Evolutionary conservation across 371 early-diverging fungal species (phyloP), one percentile per base, ranked within the genome.

Genomic region (Mucor ambiguus): DNA sequence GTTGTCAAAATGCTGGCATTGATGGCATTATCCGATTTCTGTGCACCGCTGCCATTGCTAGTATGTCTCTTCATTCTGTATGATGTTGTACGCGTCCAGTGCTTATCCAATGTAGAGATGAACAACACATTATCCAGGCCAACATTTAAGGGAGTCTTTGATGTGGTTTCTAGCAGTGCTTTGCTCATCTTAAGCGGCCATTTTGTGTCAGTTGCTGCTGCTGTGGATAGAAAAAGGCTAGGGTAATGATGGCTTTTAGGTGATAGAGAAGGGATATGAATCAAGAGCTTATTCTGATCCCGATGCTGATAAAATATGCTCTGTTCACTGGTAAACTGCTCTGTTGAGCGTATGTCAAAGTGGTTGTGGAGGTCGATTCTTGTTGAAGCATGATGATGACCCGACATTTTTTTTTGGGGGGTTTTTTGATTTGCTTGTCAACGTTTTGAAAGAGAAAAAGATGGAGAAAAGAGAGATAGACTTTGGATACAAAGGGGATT

Each of bases 1-100:
- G 71, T 18, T 90, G 85, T 18, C 28, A 57, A 95, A 41, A 18
- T 16, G 28, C 6, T 52, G 28, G 14, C 11, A 26, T 24, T 14
- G 14, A 26, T 12, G 22, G 26, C 2, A 28, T 52, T 24, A 26
- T 46, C 46, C n/a, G 22, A n/a, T 22, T 52, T 28, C 28, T 52
- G 52, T 48, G 60, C n/a, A 32, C 30, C 30, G 33, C 44, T 35
- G 24, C 26, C 16, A 18, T 35, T 29, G 20, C 56, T 52, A 14
- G 28, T 16, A 52, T 44, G 33, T 60, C 66, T 60, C 43, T 54
- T 66, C 66, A 66, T 66, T 20, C 26, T 29, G 26, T 33, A 32
- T 35, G 66, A 33, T 3, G 67, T 41, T 26, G 33, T 16, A 64
- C 69, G 69, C 65, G 69, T 64, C 65, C 52, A 52, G 52, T 52